Evolutionary conservation across 306 rosid genomes (phyloP).

Genomic region (Coriaria nepalensis): DNA sequence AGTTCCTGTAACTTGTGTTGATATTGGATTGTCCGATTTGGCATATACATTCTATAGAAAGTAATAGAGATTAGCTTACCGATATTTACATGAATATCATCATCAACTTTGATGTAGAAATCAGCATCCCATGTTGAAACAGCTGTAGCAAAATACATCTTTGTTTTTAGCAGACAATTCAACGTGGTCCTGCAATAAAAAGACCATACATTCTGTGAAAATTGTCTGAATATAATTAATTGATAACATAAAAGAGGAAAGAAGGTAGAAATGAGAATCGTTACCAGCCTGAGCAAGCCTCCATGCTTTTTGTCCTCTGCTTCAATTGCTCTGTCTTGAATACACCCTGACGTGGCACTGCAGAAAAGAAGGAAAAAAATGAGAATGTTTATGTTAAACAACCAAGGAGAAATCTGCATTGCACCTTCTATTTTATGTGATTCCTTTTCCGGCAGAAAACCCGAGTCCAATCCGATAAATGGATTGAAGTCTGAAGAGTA

Average conservation of each 20-base stretch:
- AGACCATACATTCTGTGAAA: not conserved
- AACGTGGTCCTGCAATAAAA: slow-evolving; percentile 58
- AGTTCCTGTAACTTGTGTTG: slow-evolving; percentile 61
- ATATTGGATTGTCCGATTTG: too few relatives aligned
- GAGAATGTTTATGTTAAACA: slow-evolving; percentile 2
- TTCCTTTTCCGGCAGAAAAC: too few relatives aligned
- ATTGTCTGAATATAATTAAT: not conserved
- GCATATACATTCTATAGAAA: too few relatives aligned
- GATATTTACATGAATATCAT: slow-evolving; percentile 93
- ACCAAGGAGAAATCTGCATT: not conserved
- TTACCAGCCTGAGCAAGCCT: slow-evolving; percentile 92
- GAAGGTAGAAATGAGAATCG: slow-evolving; percentile 8
- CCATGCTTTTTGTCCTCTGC: slow-evolving; percentile 96
- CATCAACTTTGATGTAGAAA: slow-evolving; percentile 93
- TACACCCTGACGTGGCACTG: slow-evolving; percentile 98
- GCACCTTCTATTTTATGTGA: too few relatives aligned
- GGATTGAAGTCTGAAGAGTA: too few relatives aligned
- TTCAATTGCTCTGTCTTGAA: slow-evolving; percentile 91
- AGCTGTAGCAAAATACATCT: slow-evolving; percentile 79
- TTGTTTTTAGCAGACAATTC: slow-evolving; percentile 93
- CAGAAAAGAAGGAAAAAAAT: slow-evolving; percentile 12
- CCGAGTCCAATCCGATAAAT: not conserved
- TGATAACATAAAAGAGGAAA: not conserved
- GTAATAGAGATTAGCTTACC: too few relatives aligned
- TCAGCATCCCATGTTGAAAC: slow-evolving; percentile 92